phyloP scores from a whole-genome alignment of 2,329 filamentous ascomycete genomes.

The Xylaria sp. region DNA sequence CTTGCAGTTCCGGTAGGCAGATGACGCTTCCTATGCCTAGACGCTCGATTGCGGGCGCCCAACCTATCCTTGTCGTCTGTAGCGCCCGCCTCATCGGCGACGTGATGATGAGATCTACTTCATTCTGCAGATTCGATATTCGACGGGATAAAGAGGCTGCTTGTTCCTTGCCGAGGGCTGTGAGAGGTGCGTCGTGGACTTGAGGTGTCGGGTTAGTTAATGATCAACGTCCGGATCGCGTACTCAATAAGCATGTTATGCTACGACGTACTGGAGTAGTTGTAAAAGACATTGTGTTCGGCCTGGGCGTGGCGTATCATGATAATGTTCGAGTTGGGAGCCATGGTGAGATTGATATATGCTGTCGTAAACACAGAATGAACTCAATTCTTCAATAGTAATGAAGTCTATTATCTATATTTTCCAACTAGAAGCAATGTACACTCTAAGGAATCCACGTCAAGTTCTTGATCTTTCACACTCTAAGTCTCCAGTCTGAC shows the following conservation, averaged over 20 bases:
- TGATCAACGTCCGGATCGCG: background rate
- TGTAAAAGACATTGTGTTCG: constrained; percentile 44
- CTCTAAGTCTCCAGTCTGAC: background rate
- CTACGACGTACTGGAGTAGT: constrained; percentile 42
- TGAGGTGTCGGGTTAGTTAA: background rate
- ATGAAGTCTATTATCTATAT: constrained; percentile 10
- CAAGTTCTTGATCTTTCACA: background rate
- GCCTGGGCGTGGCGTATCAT: constrained; percentile 45
- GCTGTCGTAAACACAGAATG: background rate
- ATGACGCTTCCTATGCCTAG: constrained; percentile 40
- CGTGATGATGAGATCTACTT: constrained; percentile 44
- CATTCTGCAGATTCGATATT: constrained; percentile 36
- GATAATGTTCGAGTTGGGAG: constrained; percentile 44
- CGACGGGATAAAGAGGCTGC: constrained; percentile 38
- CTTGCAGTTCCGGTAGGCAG: constrained; percentile 47
- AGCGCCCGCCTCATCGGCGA: constrained; percentile 49
- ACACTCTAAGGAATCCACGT: background rate
- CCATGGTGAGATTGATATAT: constrained; percentile 35
- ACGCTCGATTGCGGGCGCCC: constrained; percentile 39
- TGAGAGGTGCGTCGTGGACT: constrained; percentile 45
- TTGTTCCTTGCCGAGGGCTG: constrained; percentile 42
- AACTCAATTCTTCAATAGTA: background rate
- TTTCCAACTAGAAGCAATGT: background rate
- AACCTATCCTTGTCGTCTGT: constrained; percentile 48
- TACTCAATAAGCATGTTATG: background rate